phyloP scores from a whole-genome alignment of 108 stramenopile species.

The Asterionellopsis glacialis region DNA sequence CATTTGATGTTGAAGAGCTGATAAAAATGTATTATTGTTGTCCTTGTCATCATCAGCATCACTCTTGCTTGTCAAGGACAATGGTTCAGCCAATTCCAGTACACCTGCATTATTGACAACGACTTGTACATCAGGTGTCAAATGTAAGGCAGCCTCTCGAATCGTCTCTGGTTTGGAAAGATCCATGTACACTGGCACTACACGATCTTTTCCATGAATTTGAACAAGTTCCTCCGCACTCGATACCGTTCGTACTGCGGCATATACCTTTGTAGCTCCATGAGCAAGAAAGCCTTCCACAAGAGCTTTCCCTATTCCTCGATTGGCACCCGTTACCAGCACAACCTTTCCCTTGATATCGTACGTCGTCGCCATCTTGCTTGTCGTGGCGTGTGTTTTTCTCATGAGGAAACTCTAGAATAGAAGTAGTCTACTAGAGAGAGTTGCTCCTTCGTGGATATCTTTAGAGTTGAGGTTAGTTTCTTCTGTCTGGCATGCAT shows the following conservation, averaged over 20 bases:
- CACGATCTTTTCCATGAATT: neutral
- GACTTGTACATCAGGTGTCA: constrained; percentile 20
- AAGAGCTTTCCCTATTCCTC: constrained; percentile 66
- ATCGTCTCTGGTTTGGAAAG: constrained; percentile 16
- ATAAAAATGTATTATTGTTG: too few relatives aligned
- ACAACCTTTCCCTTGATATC: constrained; percentile 29
- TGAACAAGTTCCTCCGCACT: neutral
- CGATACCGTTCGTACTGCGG: constrained; percentile 15
- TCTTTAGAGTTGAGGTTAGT: too few relatives aligned
- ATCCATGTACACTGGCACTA: constrained; percentile 22
- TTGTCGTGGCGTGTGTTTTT: too few relatives aligned
- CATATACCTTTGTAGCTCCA: constrained; percentile 26
- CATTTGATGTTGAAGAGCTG: constrained; percentile 14
- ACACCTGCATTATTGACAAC: constrained; percentile 32
- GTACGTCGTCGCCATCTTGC: neutral
- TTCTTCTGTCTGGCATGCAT: too few relatives aligned
- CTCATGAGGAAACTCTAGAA: too few relatives aligned
- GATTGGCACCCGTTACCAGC: constrained; percentile 72
- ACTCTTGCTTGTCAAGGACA: too few relatives aligned
- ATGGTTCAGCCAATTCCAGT: constrained; percentile 9
- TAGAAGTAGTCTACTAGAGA: too few relatives aligned
- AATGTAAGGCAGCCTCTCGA: constrained; percentile 5
- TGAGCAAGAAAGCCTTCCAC: constrained; percentile 20
- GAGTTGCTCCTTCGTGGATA: too few relatives aligned
- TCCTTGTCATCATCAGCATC: constrained; percentile 1